Evolutionary conservation across 805 yeast species (phyloP).

Genomic region (Komagataella ulmi): DNA sequence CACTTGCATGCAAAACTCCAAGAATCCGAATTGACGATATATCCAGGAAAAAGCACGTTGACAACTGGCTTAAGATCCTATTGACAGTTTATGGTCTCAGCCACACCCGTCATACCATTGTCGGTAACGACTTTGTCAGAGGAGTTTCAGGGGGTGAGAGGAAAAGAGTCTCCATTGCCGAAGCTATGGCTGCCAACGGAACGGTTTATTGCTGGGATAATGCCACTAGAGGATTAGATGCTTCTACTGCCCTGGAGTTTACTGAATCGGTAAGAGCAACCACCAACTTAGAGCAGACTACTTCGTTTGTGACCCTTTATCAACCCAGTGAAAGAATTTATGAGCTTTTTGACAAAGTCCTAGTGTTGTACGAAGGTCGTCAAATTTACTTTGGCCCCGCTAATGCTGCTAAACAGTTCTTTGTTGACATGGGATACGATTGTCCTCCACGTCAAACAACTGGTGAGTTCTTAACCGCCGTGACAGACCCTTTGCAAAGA

Average conservation of each 20-base stretch:
- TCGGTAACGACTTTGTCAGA: conserved; percentile 33
- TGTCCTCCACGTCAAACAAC: conserved; percentile 57
- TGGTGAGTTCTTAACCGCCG: conserved; percentile 58
- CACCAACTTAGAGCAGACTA: conserved; percentile 36
- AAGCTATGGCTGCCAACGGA: conserved; percentile 55
- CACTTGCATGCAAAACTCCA: conserved; percentile 60
- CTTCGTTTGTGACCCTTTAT: conserved; percentile 57
- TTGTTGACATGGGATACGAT: conserved; percentile 48
- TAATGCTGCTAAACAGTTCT: conserved; percentile 37
- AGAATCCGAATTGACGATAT: conserved; percentile 33
- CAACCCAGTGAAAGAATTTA: conserved; percentile 58
- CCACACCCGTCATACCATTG: conserved; percentile 38
- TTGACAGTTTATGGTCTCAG: conserved; percentile 39
- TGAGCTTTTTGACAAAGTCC: conserved; percentile 46
- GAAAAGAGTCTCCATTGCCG: conserved; percentile 75
- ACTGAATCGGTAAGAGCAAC: conserved; percentile 50
- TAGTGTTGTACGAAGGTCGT: conserved; percentile 41
- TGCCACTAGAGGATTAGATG: conserved; percentile 76
- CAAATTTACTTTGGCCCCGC: conserved; percentile 53
- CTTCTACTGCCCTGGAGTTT: conserved; percentile 73
- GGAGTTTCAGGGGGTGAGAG: conserved; percentile 81
- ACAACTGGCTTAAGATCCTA: conserved; percentile 25
- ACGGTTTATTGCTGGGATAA: conserved; percentile 65
- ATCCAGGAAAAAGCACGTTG: conserved; percentile 32
- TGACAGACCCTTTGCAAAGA: conserved; percentile 57